Conservation (phyloP, 2,329 filamentous ascomycete species). For the Mollisia scopiformis region DNA sequence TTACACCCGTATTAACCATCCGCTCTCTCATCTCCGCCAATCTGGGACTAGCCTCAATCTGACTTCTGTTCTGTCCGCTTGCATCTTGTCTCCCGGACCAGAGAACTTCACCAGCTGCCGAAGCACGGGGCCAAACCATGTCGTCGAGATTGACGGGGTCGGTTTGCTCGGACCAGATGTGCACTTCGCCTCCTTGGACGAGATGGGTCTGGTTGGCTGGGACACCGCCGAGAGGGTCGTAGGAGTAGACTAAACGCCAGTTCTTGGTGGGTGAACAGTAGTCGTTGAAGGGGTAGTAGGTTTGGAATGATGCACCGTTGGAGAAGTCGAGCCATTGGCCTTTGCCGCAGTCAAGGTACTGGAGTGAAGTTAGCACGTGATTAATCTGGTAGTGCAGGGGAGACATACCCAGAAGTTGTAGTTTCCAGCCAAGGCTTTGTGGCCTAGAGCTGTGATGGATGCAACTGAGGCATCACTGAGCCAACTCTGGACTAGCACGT, state of each 20-base stretch:
- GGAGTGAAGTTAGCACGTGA: slow-evolving; percentile 20
- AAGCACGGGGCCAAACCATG: slow-evolving; percentile 77
- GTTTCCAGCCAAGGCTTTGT: slow-evolving; percentile 74
- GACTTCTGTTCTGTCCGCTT: slow-evolving; percentile 68
- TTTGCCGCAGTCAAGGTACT: slow-evolving; percentile 84
- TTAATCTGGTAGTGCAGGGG: background rate
- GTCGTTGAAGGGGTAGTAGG: slow-evolving; percentile 73
- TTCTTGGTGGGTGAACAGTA: slow-evolving; percentile 82
- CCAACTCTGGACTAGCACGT: slow-evolving; percentile 82
- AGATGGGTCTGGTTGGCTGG: slow-evolving; percentile 63
- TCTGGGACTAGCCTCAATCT: slow-evolving; percentile 69
- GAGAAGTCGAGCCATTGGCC: slow-evolving; percentile 78
- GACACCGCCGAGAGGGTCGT: slow-evolving; percentile 72
- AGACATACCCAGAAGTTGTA: slow-evolving; percentile 73
- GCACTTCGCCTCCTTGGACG: slow-evolving; percentile 80
- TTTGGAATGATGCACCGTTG: slow-evolving; percentile 53
- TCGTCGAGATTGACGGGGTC: slow-evolving; percentile 76
- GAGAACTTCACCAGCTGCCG: slow-evolving; percentile 75
- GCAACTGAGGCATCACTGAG: slow-evolving; percentile 63
- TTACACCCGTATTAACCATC: slow-evolving; percentile 69
- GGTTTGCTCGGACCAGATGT: slow-evolving; percentile 81
- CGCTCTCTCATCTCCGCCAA: slow-evolving; percentile 78
- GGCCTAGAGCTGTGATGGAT: slow-evolving; percentile 61
- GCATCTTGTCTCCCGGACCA: slow-evolving; percentile 76
- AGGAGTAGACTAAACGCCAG: slow-evolving; percentile 81